Conservation (phyloP, 1,284 basidiomycete genomes). For the Termitomyces sp. region DNA sequence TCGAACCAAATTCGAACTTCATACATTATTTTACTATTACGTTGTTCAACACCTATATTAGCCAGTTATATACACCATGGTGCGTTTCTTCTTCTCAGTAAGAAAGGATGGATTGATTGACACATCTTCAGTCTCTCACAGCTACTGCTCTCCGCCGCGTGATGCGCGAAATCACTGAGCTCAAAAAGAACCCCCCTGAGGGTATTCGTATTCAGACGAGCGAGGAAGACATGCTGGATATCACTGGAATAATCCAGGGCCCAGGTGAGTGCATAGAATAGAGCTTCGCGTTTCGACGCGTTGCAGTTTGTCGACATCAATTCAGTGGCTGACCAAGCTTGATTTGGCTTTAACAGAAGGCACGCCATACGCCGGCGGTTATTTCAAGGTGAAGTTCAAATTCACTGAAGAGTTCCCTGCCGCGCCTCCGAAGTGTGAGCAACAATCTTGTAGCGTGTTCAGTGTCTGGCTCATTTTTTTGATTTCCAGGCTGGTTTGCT, state of each 20-base stretch:
- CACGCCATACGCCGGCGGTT: conserved; percentile 89
- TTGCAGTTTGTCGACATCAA: conserved; percentile 13
- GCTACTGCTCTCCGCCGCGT: conserved; percentile 67
- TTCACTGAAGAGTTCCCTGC: conserved; percentile 90
- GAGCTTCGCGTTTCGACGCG: conserved; percentile 13
- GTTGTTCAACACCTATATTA: neutral
- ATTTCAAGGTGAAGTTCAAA: conserved; percentile 82
- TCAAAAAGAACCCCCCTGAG: conserved; percentile 79
- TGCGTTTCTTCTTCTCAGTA: neutral
- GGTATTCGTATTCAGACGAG: conserved; percentile 80
- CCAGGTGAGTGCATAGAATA: conserved; percentile 51
- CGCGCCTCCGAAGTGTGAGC: conserved; percentile 86
- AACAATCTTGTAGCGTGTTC: conserved; percentile 3
- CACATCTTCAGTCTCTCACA: conserved; percentile 27
- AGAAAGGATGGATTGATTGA: neutral
- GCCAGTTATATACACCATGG: conserved; percentile 4
- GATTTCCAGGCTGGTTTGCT: conserved; percentile 68
- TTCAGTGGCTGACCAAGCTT: conserved; percentile 26
- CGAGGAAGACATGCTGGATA: conserved; percentile 82
- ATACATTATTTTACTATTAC: conserved; percentile 6
- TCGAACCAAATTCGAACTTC: conserved; percentile 5
- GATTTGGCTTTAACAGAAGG: conserved; percentile 49
- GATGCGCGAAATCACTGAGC: conserved; percentile 78
- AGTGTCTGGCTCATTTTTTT: conserved; percentile 3
- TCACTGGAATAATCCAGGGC: conserved; percentile 75